Evolutionary conservation across 768 basidiomycete species (phyloP), one percentile per base, ranked within the genome.

Genomic region (Rhodocollybia butyracea): DNA sequence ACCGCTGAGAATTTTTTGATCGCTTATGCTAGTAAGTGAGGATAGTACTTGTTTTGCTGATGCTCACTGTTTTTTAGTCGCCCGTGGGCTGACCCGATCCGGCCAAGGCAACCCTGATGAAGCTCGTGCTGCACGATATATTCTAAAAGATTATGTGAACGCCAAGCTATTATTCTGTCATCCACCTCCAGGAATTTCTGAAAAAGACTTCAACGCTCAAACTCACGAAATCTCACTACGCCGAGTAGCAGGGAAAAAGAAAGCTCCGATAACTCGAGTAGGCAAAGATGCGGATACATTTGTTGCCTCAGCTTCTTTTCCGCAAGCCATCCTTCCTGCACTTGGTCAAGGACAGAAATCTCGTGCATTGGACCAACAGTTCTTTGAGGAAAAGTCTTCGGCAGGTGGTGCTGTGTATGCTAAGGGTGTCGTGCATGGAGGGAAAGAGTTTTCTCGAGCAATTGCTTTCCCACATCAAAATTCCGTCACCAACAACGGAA

Each of bases 61-160:
- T 47, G 26, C 60, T 59, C 22, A n/a, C 36, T 26, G 36, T 32
- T 58, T 21, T 41, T 2, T 59, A 99, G 97, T 98, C 63, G 96
- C 85, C 27, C 79, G 96, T 61, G 97, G 97, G 31, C 97, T 89
- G 70, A 90, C 86, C 65, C 85, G 96, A 36, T 85, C 94, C 1
- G 93, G 96, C 1, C 93, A 95, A 73, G 97, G 97, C 40, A 97
- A 95, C 70, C 95, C 96, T 10, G 97, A 99, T 66, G 94, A 98
- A 66, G 93, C 97, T 29, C 87, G 94, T 50, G 84, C 97, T 0
- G 92, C 96, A 15, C 85, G 97, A 56, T 88, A 89, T 65, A 77
- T 99, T 54, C 79, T 99, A 46, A 99, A 99, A 69, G 97, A 99
- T 72, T 99, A 95, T 65, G 94, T 98, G 57, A 94, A 89, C 62